phyloP scores from a whole-genome alignment of 306 rosid species.

The Mimosa pudica region DNA sequence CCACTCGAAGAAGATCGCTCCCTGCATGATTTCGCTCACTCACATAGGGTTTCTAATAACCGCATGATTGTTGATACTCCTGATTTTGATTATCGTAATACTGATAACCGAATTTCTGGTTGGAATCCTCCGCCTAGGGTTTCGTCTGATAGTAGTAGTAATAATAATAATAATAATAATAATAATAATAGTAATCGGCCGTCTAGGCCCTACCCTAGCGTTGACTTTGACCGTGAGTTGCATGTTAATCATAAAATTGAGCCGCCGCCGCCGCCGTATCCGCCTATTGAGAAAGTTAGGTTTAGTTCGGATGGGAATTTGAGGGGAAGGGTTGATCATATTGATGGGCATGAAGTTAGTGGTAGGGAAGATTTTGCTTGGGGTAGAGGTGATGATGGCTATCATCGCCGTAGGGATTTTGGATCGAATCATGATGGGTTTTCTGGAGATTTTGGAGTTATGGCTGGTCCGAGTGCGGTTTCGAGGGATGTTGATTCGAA shows the following conservation, averaged over 20 bases:
- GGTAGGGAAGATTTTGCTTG: slow-evolving; percentile 31
- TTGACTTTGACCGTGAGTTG: slow-evolving; percentile 39
- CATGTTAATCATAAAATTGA: slow-evolving; percentile 29
- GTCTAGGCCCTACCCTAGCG: slow-evolving; percentile 25
- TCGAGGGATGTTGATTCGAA: slow-evolving; percentile 32
- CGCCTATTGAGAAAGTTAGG: slow-evolving; percentile 33
- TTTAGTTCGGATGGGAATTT: slow-evolving; percentile 41
- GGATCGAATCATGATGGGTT: slow-evolving; percentile 2
- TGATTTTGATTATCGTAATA: slow-evolving; percentile 19
- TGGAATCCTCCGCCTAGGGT: slow-evolving; percentile 34
- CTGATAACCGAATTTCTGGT: slow-evolving; percentile 27
- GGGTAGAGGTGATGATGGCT: slow-evolving; percentile 38
- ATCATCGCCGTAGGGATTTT: slow-evolving; percentile 39
- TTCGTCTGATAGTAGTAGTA: slow-evolving; percentile 11
- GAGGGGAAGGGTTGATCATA: slow-evolving; percentile 45
- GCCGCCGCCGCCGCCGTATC: slow-evolving; percentile 38
- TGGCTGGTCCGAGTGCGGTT: slow-evolving; percentile 25
- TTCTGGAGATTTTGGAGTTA: slow-evolving; percentile 22
- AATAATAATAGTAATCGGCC: neutral
- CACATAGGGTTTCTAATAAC: slow-evolving; percentile 25
- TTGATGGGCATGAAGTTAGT: slow-evolving; percentile 37
- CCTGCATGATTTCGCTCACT: slow-evolving; percentile 28
- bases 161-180: no score
- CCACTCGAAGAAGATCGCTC: slow-evolving; percentile 34
- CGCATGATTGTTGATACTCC: slow-evolving; percentile 13